These are phyloP conservation scores for Carex cristatella DNA, from an alignment of 176 grass and related monocot genomes.

Conservation along the genomic window DNA sequence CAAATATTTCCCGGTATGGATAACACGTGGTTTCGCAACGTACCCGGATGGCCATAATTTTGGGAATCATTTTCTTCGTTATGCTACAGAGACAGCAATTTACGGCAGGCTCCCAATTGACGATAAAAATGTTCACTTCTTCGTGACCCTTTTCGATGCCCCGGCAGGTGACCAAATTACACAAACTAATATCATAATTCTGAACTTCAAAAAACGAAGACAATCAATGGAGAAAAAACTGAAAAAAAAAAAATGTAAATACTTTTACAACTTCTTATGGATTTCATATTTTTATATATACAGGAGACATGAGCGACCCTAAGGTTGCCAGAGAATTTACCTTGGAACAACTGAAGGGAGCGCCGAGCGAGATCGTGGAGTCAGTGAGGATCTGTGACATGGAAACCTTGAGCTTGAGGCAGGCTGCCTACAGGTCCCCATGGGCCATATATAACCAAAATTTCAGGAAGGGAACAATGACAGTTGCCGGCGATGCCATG, in stretches of 20 bases:
- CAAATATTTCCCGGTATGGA: constrained; percentile 4
- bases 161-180: not conserved
- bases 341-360: constrained; percentile 4
- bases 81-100: not conserved
- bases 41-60: constrained; percentile 22
- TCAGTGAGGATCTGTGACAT: constrained; percentile 27
- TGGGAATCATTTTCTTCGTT: not conserved
- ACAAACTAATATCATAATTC: not conserved
- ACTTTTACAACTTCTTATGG: not conserved
- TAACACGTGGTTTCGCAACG: constrained; percentile 23
- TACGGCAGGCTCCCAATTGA: constrained; percentile 32
- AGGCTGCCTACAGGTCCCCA: constrained; percentile 25
- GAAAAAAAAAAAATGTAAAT: not conserved
- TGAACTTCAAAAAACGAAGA: not conserved
- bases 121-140: constrained; percentile 19
- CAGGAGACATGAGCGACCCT: not conserved
- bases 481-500: constrained; percentile 52
- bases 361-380: constrained; percentile 19
- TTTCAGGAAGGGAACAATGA: constrained; percentile 30
- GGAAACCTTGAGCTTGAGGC: constrained; percentile 15
- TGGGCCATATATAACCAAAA: constrained; percentile 29
- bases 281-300: not conserved
- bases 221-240: not conserved
- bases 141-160: not conserved
- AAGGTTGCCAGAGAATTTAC: not conserved